phyloP scores from a whole-genome alignment of 164 flowering plant genomes.

The Stephania japonica region DNA sequence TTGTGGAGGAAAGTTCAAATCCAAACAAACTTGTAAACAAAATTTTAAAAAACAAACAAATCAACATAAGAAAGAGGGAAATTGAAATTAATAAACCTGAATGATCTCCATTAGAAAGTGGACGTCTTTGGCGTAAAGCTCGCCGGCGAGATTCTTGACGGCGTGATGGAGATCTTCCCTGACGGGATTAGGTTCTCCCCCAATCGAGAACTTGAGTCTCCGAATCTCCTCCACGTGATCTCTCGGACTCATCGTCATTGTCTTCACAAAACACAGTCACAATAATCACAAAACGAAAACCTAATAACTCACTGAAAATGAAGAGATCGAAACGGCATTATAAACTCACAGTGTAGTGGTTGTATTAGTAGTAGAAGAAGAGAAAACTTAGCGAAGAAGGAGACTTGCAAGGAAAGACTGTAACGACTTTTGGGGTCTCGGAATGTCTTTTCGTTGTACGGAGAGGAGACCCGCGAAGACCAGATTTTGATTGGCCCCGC shows the following conservation, averaged over 20 bases:
- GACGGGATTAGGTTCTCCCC: constrained; percentile 35
- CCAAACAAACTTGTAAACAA: too few relatives aligned
- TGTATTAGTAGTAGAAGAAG: too few relatives aligned
- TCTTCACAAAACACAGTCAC: not conserved
- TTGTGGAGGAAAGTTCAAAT: too few relatives aligned
- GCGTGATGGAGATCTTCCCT: constrained; percentile 51
- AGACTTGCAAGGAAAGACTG: not conserved
- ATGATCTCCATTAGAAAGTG: constrained; percentile 73
- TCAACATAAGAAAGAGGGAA: not conserved
- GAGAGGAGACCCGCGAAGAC: not conserved
- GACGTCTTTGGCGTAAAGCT: constrained; percentile 65
- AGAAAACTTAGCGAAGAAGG: not conserved
- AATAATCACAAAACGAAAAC: not conserved
- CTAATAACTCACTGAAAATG: not conserved
- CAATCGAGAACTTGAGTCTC: constrained; percentile 43
- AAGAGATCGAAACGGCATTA: too few relatives aligned
- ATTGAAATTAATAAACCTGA: constrained; percentile 30
- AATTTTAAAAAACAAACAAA: too few relatives aligned
- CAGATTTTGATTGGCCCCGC: not conserved
- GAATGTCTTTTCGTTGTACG: not conserved
- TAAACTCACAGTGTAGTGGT: too few relatives aligned
- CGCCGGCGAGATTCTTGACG: constrained; percentile 58
- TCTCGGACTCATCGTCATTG: constrained; percentile 18
- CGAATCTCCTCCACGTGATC: constrained; percentile 48
- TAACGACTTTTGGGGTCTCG: too few relatives aligned